A percentile compares a stretch with the other conserved stretches of the same genome.
These are phyloP conservation scores for Ganoderma lucidum DNA, from an alignment of 1,284 basidiomycete genomes.

Conservation along the genomic window DNA sequence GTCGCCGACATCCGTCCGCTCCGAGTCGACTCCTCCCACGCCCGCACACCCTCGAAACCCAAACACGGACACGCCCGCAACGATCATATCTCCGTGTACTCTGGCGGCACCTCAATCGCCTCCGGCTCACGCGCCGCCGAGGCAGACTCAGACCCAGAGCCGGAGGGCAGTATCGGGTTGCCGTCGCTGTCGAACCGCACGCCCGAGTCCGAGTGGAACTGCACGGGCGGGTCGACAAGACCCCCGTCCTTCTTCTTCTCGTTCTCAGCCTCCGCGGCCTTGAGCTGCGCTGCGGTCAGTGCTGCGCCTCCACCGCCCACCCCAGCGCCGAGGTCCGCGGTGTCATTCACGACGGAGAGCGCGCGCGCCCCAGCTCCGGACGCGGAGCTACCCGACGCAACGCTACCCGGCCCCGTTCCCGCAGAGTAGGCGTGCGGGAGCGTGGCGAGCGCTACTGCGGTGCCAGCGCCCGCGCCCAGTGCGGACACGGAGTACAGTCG, in stretches of 20 bases:
- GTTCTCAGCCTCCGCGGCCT: conserved; percentile 28
- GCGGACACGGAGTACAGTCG: conserved; percentile 2
- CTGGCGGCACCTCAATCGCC: conserved; percentile 32
- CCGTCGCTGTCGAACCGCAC: conserved; percentile 33
- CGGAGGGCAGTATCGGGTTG: conserved; percentile 20
- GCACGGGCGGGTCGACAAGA: conserved; percentile 18
- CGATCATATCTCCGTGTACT: conserved; percentile 36
- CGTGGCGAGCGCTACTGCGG: not conserved
- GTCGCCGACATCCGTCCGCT: not conserved
- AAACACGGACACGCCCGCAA: not conserved
- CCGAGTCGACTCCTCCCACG: not conserved
- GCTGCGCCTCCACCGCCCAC: not conserved
- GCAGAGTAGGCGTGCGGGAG: conserved; percentile 10
- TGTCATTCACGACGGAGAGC: conserved; percentile 30
- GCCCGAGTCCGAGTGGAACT: conserved; percentile 36
- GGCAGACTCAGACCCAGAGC: not conserved
- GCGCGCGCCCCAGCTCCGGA: conserved; percentile 15
- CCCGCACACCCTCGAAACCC: not conserved
- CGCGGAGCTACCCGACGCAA: not conserved
- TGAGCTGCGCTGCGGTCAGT: conserved; percentile 31
- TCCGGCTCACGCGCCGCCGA: not conserved
- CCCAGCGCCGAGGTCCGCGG: not conserved
- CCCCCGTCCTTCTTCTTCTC: conserved; percentile 1
- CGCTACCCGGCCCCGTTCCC: not conserved
- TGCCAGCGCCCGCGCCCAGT: not conserved